phyloP scores from a whole-genome alignment of 1,284 basidiomycete species.

The Polyporus tsugae region DNA sequence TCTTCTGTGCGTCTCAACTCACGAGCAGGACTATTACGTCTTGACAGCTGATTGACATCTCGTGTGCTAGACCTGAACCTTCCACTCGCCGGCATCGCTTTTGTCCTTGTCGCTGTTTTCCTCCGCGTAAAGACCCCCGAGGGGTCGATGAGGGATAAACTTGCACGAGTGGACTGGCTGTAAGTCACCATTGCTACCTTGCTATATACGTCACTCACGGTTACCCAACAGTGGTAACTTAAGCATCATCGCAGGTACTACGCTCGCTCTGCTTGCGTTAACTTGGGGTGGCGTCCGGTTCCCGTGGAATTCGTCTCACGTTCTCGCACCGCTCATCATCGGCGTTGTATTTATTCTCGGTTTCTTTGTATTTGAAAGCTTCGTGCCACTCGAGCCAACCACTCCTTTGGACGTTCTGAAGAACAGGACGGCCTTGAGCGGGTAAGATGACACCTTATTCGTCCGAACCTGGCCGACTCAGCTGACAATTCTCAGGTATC shows the following conservation, averaged over 20 bases:
- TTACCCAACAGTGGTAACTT: conserved; percentile 28
- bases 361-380: conserved; percentile 32
- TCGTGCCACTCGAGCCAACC: conserved; percentile 18
- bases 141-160: conserved; percentile 37
- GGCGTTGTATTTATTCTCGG: conserved; percentile 22
- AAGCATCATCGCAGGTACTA: conserved; percentile 28
- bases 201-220: no score
- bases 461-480: no score
- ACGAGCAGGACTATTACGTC: no score
- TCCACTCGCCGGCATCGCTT: conserved; percentile 45
- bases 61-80: conserved; percentile 49
- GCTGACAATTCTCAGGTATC: conserved; percentile 25
- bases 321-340: conserved; percentile 34
- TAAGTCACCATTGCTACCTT: conserved; percentile 26
- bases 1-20: conserved; percentile 37
- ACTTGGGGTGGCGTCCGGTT: conserved; percentile 34
- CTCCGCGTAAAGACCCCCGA: conserved; percentile 43
- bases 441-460: conserved; percentile 29
- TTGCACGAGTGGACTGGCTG: conserved; percentile 39
- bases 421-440: conserved; percentile 42
- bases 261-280: conserved; percentile 27
- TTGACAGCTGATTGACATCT: no score
- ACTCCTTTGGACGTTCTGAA: conserved; percentile 42
- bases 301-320: conserved; percentile 32
- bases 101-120: conserved; percentile 43